These are phyloP conservation scores for Corchorus olitorius DNA, from an alignment of 345 rosid genomes.

Conservation along the genomic window DNA sequence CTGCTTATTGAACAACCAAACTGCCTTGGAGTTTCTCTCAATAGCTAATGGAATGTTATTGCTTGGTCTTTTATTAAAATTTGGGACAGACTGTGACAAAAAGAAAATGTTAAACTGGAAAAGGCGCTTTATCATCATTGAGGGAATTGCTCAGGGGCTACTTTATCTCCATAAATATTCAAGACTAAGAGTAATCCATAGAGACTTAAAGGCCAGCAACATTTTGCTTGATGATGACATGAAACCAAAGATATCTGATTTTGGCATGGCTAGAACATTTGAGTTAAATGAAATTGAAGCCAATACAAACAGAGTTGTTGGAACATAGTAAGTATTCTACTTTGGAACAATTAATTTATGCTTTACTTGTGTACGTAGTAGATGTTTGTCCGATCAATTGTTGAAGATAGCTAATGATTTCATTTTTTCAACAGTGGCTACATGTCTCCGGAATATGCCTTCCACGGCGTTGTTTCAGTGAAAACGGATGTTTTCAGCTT, in stretches of 20 bases:
- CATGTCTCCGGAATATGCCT: constrained; percentile 34
- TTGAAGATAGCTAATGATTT: neutral
- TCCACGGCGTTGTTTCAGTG: constrained; percentile 31
- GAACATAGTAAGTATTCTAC: neutral
- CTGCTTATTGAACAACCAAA: neutral
- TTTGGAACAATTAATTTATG: neutral
- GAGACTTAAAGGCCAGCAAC: constrained; percentile 18
- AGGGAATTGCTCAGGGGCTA: constrained; percentile 10
- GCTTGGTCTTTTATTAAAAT: neutral
- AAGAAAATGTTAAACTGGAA: neutral
- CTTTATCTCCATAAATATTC: constrained; percentile 18
- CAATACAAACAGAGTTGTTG: constrained; percentile 12
- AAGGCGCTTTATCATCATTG: constrained; percentile 10
- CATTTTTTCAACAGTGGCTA: no score
- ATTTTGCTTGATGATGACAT: constrained; percentile 8
- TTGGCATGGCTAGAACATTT: constrained; percentile 19
- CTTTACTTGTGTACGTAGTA: no score
- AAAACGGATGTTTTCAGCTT: constrained; percentile 41
- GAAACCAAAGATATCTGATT: constrained; percentile 20
- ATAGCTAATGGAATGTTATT: neutral
- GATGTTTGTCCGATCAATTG: neutral
- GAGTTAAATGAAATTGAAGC: constrained; percentile 6
- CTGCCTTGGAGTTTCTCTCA: neutral
- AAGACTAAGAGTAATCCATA: constrained; percentile 4
- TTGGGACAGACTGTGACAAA: neutral